These are phyloP conservation scores for Grigorovia humatica DNA, from an alignment of 805 yeast species.

Conservation along the genomic window DNA sequence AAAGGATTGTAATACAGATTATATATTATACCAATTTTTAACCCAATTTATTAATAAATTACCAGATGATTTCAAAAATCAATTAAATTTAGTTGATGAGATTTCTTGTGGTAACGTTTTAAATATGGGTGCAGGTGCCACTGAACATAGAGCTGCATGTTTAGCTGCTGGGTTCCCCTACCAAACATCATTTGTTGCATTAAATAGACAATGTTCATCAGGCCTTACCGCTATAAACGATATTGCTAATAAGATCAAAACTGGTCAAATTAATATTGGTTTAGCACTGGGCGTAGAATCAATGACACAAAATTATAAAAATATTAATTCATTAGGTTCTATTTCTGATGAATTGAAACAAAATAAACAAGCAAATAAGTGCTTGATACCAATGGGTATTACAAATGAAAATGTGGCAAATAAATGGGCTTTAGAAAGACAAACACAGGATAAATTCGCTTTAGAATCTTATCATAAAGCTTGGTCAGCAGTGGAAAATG, in stretches of 20 bases:
- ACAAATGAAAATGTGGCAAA: slow-evolving; percentile 86
- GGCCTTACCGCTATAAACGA: slow-evolving; percentile 87
- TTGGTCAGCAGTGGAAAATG: slow-evolving; percentile 54
- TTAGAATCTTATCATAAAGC: slow-evolving; percentile 83
- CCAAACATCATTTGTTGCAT: slow-evolving; percentile 64
- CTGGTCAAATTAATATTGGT: slow-evolving; percentile 87
- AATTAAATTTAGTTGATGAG: slow-evolving; percentile 61
- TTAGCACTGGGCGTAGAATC: slow-evolving; percentile 90
- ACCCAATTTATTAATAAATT: slow-evolving; percentile 48
- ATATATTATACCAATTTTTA: slow-evolving; percentile 56
- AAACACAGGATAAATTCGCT: slow-evolving; percentile 79
- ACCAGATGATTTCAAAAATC: slow-evolving; percentile 31
- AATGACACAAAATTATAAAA: slow-evolving; percentile 86
- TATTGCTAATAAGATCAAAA: slow-evolving; percentile 75
- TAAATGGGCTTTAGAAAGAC: slow-evolving; percentile 53
- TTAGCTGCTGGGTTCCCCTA: slow-evolving; percentile 87
- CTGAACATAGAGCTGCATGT: slow-evolving; percentile 86
- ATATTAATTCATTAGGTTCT: slow-evolving; percentile 50
- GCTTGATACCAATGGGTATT: slow-evolving; percentile 92
- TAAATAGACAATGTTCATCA: slow-evolving; percentile 92
- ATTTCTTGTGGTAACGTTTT: slow-evolving; percentile 86
- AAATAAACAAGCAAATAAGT: slow-evolving; percentile 48
- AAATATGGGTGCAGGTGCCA: slow-evolving; percentile 89
- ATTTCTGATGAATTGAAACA: slow-evolving; percentile 41
- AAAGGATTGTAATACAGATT: slow-evolving; percentile 76